These are phyloP conservation scores for Colletotrichum sojae DNA, from an alignment of 2,329 filamentous ascomycete species.

Conservation along the genomic window DNA sequence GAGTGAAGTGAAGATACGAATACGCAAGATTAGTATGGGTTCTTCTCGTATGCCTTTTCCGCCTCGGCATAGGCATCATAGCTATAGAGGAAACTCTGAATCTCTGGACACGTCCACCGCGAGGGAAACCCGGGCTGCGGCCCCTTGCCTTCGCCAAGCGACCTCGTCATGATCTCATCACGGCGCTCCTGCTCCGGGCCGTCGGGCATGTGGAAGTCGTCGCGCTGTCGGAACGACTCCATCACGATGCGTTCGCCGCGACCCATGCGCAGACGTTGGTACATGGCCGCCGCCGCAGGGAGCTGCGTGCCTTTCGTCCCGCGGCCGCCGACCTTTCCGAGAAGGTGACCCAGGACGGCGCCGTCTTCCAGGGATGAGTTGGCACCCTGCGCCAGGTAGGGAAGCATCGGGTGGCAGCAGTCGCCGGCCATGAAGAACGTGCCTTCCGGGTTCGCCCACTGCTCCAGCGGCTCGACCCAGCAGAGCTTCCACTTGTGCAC, in stretches of 20 bases:
- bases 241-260: conserved; percentile 40
- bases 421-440: conserved; percentile 60
- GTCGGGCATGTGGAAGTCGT: conserved; percentile 41
- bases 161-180: conserved; percentile 37
- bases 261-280: conserved; percentile 38
- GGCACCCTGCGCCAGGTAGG: conserved; percentile 63
- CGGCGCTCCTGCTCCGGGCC: conserved; percentile 37
- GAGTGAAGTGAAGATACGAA: background rate
- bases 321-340: conserved; percentile 31
- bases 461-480: conserved; percentile 55
- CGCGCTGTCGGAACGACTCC: conserved; percentile 42
- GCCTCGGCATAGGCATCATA: conserved; percentile 42
- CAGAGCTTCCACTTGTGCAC: conserved; percentile 64
- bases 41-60: conserved; percentile 43
- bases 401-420: conserved; percentile 62
- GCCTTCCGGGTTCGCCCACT: conserved; percentile 58
- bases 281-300: conserved; percentile 36
- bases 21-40: conserved; percentile 37
- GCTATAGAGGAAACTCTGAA: conserved; percentile 39
- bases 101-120: conserved; percentile 42
- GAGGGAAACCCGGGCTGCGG: conserved; percentile 40
- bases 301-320: conserved; percentile 23
- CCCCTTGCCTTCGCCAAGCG: conserved; percentile 17
- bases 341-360: conserved; percentile 40
- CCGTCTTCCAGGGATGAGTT: conserved; percentile 39